Conservation (phyloP, 495 filamentous ascomycete species). For the Halenospora varia region DNA sequence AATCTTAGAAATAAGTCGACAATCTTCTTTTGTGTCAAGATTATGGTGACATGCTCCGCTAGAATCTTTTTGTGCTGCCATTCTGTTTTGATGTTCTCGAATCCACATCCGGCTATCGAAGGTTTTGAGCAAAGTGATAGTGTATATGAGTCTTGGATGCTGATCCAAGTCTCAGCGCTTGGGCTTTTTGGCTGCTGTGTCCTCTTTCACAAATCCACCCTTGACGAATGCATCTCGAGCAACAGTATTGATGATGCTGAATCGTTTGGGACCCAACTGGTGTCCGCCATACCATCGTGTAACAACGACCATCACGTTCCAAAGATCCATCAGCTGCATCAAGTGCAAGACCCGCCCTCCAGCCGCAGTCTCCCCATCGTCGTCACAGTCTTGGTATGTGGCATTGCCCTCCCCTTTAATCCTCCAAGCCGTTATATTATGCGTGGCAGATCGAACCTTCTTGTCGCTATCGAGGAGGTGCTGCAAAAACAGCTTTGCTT, state of each 20-base stretch:
- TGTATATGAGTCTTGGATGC: no score
- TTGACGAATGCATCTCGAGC: slow-evolving; percentile 82
- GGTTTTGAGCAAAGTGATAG: no score
- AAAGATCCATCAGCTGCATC: slow-evolving; percentile 92
- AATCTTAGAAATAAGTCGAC: no score
- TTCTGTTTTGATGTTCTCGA: no score
- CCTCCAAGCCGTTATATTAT: slow-evolving; percentile 76
- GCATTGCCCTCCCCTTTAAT: slow-evolving; percentile 43
- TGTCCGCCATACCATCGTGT: slow-evolving; percentile 93
- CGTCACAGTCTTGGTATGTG: slow-evolving; percentile 83
- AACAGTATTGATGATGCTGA: slow-evolving; percentile 80
- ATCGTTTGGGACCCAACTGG: slow-evolving; percentile 81
- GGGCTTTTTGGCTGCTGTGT: slow-evolving; percentile 44
- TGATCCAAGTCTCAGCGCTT: slow-evolving; percentile 43
- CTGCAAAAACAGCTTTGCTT: slow-evolving; percentile 65
- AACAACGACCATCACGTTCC: slow-evolving; percentile 91
- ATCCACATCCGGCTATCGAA: no score
- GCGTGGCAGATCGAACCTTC: slow-evolving; percentile 76
- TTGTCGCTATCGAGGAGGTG: slow-evolving; percentile 77
- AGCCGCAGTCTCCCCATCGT: slow-evolving; percentile 95
- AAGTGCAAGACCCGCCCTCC: slow-evolving; percentile 80
- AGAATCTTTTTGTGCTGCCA: no score
- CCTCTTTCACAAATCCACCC: slow-evolving; percentile 61
- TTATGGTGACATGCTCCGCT: no score
- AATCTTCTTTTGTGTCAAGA: no score